Evolutionary conservation across 208 protist genomes (phyloP).

Genomic region (Porcisia deanei): DNA sequence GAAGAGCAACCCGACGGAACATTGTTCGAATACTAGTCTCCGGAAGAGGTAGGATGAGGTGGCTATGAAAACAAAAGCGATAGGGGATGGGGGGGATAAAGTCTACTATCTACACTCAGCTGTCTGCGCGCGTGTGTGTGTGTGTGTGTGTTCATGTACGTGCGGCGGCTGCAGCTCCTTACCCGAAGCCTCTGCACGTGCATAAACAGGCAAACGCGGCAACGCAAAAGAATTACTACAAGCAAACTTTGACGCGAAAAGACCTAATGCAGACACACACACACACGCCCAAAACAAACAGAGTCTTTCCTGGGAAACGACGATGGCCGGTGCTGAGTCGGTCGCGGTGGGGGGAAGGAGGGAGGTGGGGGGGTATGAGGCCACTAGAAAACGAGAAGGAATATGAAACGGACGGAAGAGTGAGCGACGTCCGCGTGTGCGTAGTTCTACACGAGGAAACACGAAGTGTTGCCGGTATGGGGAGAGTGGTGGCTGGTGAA

Average conservation of each 20-base stretch:
- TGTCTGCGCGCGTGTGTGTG: not conserved
- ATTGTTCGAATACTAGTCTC: constrained; percentile 10
- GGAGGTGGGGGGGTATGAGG: not conserved
- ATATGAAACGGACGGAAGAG: not conserved
- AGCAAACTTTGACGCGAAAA: not conserved
- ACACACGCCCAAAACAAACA: too few relatives aligned
- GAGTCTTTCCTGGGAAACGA: not conserved
- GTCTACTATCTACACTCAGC: not conserved
- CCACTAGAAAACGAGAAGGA: not conserved
- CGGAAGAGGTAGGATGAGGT: not conserved
- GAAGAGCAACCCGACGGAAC: constrained; percentile 36
- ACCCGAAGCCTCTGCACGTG: not conserved
- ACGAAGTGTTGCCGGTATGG: not conserved
- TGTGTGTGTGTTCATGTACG: not conserved
- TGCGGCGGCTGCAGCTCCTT: not conserved
- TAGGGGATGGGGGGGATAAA: not conserved
- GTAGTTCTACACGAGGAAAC: not conserved
- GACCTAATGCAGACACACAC: not conserved
- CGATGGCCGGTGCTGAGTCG: not conserved
- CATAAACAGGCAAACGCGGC: not conserved
- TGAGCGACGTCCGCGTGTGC: not conserved
- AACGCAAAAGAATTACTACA: constrained; percentile 3
- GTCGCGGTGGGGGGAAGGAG: not conserved
- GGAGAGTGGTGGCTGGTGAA: not conserved
- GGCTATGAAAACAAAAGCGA: constrained; percentile 1